Evolutionary conservation across 1,284 basidiomycete species (phyloP), one percentile per base, ranked within the genome.

Genomic region (Malassezia furfur): DNA sequence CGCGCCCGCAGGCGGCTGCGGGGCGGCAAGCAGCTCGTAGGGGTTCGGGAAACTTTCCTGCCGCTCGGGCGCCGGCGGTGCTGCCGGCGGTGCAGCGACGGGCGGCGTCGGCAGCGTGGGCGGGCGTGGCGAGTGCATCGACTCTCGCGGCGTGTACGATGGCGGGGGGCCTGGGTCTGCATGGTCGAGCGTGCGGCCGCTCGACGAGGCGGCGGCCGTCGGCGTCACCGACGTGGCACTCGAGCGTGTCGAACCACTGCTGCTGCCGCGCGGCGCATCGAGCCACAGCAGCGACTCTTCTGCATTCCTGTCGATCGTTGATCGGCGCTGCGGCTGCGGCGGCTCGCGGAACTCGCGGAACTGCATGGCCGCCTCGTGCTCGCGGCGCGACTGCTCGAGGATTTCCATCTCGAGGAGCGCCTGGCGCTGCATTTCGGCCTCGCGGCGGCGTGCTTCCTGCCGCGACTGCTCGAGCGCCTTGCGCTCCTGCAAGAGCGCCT

Each of bases 251-350:
- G 35, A 25, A 1, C 21, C 47, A 8, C 34, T 14, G 19, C 17
- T 25, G 28, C 31, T 28, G 34, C 32, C 28, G 10, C 17, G 8
- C 19, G 12, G 39, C 19, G 45, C 22, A 14, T 19, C 31, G 44
- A 57, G 50, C 54, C 54, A 57, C 38, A 57, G 43, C 21, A 57
- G 54, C 34, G 48, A 36, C 22, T 57, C 54, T 31, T 47, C 22
- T 8, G 31, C 31, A 14, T 44, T 43, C 4, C 11, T 19, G 35
- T 46, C 25, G 5, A n/a, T 30, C 5, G 19, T 17, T 5, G 17
- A 22, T 17, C 19, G 17, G n/a, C 36, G 36, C 9, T 8, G 43
- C 6, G 25, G 32, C 25, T 15, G 5, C 31, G 19, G 17, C 32
- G 45, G 14, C 22, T 19, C 34, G 25, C 21, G 30, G 21, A 15